Percentiles rank a stretch among this genome's conserved stretches.
These are phyloP conservation scores for Solanum aculeatissimum DNA, from an alignment of 305 asterid species.

Conservation along the genomic window DNA sequence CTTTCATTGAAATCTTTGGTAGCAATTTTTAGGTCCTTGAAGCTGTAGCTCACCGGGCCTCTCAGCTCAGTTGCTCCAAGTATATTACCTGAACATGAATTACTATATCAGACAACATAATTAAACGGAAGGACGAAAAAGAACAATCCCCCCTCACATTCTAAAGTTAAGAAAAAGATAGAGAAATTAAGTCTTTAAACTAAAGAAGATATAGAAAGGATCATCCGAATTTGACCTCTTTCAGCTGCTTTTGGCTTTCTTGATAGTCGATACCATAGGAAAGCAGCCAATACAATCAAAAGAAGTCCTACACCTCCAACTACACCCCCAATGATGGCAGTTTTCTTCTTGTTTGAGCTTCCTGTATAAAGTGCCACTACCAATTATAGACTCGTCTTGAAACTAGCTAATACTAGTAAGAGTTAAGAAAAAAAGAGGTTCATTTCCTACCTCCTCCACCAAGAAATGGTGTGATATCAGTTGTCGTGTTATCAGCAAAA, in stretches of 20 bases:
- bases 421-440: neutral
- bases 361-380: conserved; percentile 20
- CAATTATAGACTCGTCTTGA: neutral
- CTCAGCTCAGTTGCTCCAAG: conserved; percentile 71
- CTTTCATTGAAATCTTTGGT: conserved; percentile 59
- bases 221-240: conserved; percentile 23
- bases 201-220: neutral
- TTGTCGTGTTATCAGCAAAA: conserved; percentile 48
- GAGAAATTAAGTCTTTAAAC: neutral
- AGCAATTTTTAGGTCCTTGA: conserved; percentile 52
- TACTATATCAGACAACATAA: neutral
- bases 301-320: conserved; percentile 59
- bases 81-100: conserved; percentile 27
- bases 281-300: conserved; percentile 26
- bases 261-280: conserved; percentile 34
- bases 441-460: conserved; percentile 18
- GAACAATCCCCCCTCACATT: neutral
- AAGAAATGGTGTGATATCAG: conserved; percentile 42
- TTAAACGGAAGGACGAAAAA: neutral
- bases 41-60: conserved; percentile 60
- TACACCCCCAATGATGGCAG: conserved; percentile 53
- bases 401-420: neutral
- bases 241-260: conserved; percentile 23
- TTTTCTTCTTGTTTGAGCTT: conserved; percentile 39
- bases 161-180: no score